Evolutionary conservation across 352 stramenopile species (phyloP).

Genomic region (Peronospora destructor): DNA sequence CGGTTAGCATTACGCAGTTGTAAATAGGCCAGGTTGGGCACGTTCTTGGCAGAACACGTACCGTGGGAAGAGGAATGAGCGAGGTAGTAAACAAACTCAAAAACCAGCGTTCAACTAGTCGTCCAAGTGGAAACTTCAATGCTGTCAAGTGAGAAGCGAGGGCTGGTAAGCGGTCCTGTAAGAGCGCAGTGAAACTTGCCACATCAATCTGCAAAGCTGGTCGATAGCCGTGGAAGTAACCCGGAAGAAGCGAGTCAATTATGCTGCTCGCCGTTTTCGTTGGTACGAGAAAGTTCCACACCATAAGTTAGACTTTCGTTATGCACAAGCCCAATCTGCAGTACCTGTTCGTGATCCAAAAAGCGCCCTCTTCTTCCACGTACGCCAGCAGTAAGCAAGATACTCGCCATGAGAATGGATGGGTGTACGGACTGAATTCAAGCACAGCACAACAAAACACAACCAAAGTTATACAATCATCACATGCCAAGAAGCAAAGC

Average conservation of each 20-base stretch:
- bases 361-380: slow-evolving; percentile 69
- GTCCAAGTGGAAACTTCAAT: slow-evolving; percentile 48
- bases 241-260: slow-evolving; percentile 57
- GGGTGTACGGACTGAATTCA: slow-evolving; percentile 49
- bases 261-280: slow-evolving; percentile 26
- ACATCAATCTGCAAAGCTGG: slow-evolving; percentile 67
- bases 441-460: slow-evolving; percentile 1
- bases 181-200: slow-evolving; percentile 40
- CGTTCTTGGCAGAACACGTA: slow-evolving; percentile 14
- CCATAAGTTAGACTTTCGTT: not conserved
- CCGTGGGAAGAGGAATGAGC: slow-evolving; percentile 58
- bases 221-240: slow-evolving; percentile 74
- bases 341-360: slow-evolving; percentile 81
- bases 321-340: not conserved
- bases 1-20: not conserved
- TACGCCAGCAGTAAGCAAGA: slow-evolving; percentile 64
- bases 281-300: not conserved
- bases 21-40: not conserved
- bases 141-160: slow-evolving; percentile 45
- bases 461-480: slow-evolving; percentile 2
- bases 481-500: not conserved
- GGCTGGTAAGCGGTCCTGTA: slow-evolving; percentile 49
- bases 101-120: slow-evolving; percentile 63
- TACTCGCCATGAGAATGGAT: slow-evolving; percentile 67
- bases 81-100: slow-evolving; percentile 68